Percentiles rank a stretch among this genome's conserved stretches.
Conservation (phyloP, 768 basidiomycete genomes). For the Nidula microcarpa region DNA sequence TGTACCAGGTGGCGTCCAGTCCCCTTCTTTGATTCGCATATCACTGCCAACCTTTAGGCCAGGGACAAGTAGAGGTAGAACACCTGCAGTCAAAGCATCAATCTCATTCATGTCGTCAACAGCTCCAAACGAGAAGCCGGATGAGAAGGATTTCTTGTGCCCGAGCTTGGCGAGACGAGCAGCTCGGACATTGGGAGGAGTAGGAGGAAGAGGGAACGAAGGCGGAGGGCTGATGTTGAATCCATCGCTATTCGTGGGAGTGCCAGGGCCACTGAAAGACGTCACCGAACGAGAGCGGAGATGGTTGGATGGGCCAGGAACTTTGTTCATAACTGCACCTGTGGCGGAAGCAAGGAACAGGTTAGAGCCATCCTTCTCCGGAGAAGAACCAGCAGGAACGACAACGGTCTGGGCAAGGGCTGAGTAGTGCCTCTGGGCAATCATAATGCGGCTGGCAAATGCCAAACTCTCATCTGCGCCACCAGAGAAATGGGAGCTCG, state of each 20-base stretch:
- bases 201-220: slow-evolving; percentile 67
- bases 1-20: slow-evolving; percentile 37
- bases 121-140: slow-evolving; percentile 59
- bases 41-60: slow-evolving; percentile 57
- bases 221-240: slow-evolving; percentile 56
- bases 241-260: slow-evolving; percentile 28
- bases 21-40: slow-evolving; percentile 49
- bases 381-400: slow-evolving; percentile 39
- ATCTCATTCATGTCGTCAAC: slow-evolving; percentile 62
- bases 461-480: slow-evolving; percentile 45
- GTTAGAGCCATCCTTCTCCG: slow-evolving; percentile 32
- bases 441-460: slow-evolving; percentile 59
- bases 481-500: slow-evolving; percentile 51
- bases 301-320: slow-evolving; percentile 35
- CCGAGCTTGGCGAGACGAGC: slow-evolving; percentile 50
- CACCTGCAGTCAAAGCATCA: slow-evolving; percentile 65
- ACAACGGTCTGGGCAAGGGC: slow-evolving; percentile 63
- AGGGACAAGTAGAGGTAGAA: slow-evolving; percentile 65
- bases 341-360: slow-evolving; percentile 31
- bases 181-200: slow-evolving; percentile 62
- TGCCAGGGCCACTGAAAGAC: slow-evolving; percentile 39
- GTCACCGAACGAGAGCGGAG: slow-evolving; percentile 61
- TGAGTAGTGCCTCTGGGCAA: slow-evolving; percentile 73
- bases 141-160: slow-evolving; percentile 64
- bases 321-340: slow-evolving; percentile 26